Percentiles rank a stretch among this genome's conserved stretches.
phyloP scores from a whole-genome alignment of 1,139 yeast genomes.

The Hanseniaspora sp. region DNA sequence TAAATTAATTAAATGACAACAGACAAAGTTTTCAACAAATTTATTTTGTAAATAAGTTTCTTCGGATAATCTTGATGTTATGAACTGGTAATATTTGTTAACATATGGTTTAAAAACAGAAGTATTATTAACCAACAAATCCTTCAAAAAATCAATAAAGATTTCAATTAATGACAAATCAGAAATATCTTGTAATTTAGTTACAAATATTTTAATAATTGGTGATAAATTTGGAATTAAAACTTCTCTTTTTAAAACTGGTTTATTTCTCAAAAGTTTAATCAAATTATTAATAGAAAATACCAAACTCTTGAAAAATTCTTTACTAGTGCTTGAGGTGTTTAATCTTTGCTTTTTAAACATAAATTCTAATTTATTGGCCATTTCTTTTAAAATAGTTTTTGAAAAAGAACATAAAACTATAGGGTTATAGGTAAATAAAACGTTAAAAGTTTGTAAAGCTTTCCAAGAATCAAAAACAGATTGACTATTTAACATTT shows the following conservation, averaged over 20 bases:
- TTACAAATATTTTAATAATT: conserved; percentile 46
- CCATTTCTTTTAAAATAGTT: conserved; percentile 41
- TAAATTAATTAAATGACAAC: conserved; percentile 49
- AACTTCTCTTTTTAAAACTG: conserved; percentile 72
- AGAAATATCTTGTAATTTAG: conserved; percentile 32
- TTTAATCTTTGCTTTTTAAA: conserved; percentile 22
- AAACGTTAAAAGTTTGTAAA: conserved; percentile 42
- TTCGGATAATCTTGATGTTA: conserved; percentile 36
- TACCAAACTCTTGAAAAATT: conserved; percentile 39
- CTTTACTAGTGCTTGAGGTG: conserved; percentile 24
- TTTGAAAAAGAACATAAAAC: conserved; percentile 45
- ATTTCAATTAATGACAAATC: conserved; percentile 43
- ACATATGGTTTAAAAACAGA: conserved; percentile 77
- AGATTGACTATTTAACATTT: conserved; percentile 37
- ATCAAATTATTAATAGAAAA: conserved; percentile 43
- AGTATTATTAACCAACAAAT: conserved; percentile 43
- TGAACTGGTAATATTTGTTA: conserved; percentile 43
- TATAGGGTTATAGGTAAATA: conserved; percentile 41
- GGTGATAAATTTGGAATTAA: conserved; percentile 67
- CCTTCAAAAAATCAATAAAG: conserved; percentile 10
- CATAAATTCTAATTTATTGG: conserved; percentile 22
- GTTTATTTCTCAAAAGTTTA: conserved; percentile 59
- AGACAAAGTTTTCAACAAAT: conserved; percentile 37
- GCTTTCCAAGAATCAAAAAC: conserved; percentile 53
- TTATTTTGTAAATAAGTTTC: conserved; percentile 35